Evolutionary conservation across 441 rosid genomes (phyloP).

Genomic region (Mallotus repandus): DNA sequence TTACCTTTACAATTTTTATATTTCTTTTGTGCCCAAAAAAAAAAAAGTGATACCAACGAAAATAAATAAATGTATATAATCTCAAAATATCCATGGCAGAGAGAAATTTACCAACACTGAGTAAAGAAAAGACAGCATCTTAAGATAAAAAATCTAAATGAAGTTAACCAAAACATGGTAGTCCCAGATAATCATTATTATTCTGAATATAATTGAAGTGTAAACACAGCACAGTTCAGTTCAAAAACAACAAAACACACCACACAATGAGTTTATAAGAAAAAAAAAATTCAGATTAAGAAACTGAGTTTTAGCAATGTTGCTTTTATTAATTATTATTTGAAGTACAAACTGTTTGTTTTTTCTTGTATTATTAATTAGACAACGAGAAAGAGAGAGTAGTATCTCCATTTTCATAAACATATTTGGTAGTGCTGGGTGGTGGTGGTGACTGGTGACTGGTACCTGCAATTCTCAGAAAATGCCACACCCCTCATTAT

Average conservation of each 20-base stretch:
- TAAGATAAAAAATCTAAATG: not conserved
- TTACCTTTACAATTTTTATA: too few relatives aligned
- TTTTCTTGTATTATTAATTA: not conserved
- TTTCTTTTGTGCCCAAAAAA: too few relatives aligned
- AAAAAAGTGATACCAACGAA: too few relatives aligned
- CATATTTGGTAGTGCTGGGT: not conserved
- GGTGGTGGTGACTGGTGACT: conserved; percentile 22
- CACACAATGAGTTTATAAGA: not conserved
- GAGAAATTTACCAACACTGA: not conserved
- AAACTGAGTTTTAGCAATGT: not conserved
- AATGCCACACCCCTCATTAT: conserved; percentile 43
- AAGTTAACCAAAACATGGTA: not conserved
- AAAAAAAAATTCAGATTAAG: not conserved
- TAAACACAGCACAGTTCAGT: not conserved
- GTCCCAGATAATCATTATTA: conserved; percentile 12
- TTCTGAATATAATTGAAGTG: not conserved
- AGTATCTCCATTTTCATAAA: not conserved
- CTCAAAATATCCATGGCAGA: too few relatives aligned
- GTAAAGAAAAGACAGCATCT: not conserved
- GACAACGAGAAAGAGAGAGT: not conserved
- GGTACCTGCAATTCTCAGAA: conserved; percentile 46
- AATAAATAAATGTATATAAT: too few relatives aligned
- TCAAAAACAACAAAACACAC: not conserved
- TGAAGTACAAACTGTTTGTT: too few relatives aligned
- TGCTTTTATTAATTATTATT: too few relatives aligned